These are phyloP conservation scores for Leptographium radiaticola DNA, from an alignment of 2,329 filamentous ascomycete genomes.

Conservation along the genomic window DNA sequence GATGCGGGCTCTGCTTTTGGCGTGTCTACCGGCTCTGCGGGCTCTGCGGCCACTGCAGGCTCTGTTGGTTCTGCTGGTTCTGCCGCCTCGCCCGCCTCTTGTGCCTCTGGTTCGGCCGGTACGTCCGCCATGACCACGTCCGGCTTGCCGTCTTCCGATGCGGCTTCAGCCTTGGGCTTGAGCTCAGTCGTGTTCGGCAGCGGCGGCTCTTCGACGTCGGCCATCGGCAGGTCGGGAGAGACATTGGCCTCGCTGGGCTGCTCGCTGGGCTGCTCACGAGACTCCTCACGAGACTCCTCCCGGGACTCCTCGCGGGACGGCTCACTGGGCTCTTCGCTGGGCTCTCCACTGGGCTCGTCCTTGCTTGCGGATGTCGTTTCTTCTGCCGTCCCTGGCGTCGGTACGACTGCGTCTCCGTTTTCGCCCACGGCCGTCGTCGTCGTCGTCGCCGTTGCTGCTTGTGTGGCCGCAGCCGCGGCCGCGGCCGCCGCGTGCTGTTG, in stretches of 20 bases:
- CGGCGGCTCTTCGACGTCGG: neutral
- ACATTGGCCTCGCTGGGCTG: too few species aligned
- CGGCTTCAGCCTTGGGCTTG: neutral
- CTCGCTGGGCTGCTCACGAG: too few species aligned
- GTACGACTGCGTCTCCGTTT: neutral
- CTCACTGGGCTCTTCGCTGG: neutral
- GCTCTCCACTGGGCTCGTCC: neutral
- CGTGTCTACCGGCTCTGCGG: neutral
- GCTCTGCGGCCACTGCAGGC: neutral
- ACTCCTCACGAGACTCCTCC: too few species aligned
- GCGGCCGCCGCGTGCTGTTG: constrained; percentile 4
- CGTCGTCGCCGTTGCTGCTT: neutral
- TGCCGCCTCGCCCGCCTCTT: neutral
- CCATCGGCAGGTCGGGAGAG: neutral
- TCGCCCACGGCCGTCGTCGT: constrained; percentile 1
- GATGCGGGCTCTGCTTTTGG: too few species aligned
- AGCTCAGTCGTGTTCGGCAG: neutral
- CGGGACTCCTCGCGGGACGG: neutral
- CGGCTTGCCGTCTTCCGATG: neutral
- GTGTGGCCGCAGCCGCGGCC: constrained; percentile 3
- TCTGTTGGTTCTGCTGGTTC: neutral
- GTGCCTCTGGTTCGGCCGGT: neutral
- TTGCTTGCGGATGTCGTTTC: neutral
- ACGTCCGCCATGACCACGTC: constrained; percentile 1
- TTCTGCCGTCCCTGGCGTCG: neutral